These are phyloP conservation scores for Hypericum androsaemum DNA, from an alignment of 345 rosid genomes.

Conservation along the genomic window DNA sequence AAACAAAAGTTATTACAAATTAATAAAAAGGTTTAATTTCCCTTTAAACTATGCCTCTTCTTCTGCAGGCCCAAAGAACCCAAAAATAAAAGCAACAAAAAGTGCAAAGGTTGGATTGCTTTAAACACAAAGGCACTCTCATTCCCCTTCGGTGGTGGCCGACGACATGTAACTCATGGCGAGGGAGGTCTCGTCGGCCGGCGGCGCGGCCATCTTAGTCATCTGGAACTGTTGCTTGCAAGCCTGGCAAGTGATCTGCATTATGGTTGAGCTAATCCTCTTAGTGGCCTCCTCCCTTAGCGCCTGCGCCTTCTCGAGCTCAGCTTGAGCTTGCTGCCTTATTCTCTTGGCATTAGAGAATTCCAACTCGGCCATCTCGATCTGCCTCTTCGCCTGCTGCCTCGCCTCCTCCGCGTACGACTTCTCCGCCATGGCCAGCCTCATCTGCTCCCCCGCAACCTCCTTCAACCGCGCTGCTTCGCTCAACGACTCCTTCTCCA, in stretches of 20 bases:
- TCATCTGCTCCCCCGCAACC: constrained; percentile 38
- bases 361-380: constrained; percentile 69
- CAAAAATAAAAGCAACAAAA: too few species aligned
- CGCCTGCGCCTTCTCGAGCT: constrained; percentile 56
- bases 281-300: constrained; percentile 61
- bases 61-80: too few species aligned
- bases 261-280: constrained; percentile 47
- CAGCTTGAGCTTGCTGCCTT: constrained; percentile 61
- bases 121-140: constrained; percentile 7
- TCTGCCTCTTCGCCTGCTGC: constrained; percentile 54
- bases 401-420: constrained; percentile 63
- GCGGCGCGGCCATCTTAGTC: constrained; percentile 13
- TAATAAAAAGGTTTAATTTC: too few species aligned
- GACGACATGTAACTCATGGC: constrained; percentile 77
- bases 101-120: too few species aligned
- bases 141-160: constrained; percentile 66
- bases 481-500: constrained; percentile 1
- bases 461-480: constrained; percentile 40
- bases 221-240: constrained; percentile 62
- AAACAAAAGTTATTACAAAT: too few species aligned
- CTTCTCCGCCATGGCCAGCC: constrained; percentile 53
- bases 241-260: constrained; percentile 67
- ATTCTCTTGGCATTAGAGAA: constrained; percentile 59
- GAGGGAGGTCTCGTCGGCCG: constrained; percentile 62
- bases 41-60: too few species aligned